Conservation (phyloP, 768 basidiomycete species). For the Termitomyces heimii region DNA sequence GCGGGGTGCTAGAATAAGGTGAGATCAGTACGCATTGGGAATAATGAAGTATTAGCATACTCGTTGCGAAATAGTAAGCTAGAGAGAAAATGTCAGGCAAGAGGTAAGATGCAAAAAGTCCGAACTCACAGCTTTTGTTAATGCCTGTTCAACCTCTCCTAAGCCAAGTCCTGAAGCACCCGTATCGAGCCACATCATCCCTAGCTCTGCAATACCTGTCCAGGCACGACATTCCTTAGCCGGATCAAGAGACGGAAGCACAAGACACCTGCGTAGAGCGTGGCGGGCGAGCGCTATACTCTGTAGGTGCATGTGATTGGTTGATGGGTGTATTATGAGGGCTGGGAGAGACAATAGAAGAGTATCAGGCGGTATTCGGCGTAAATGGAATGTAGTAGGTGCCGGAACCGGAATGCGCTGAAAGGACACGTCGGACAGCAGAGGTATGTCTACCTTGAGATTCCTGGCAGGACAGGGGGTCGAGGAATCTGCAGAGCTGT, state of each 20-base stretch:
- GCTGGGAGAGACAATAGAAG: constrained; percentile 60
- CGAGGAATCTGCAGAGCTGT: not conserved
- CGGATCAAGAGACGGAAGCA: constrained; percentile 41
- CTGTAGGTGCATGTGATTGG: constrained; percentile 45
- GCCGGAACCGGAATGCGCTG: not conserved
- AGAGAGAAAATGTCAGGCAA: not conserved
- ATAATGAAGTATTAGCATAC: constrained; percentile 23
- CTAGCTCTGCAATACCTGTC: constrained; percentile 64
- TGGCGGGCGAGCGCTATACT: constrained; percentile 52
- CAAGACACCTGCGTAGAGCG: constrained; percentile 52
- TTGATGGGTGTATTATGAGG: constrained; percentile 60
- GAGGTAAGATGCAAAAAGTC: not conserved
- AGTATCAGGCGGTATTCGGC: constrained; percentile 26
- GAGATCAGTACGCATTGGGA: not conserved
- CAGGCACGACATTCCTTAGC: constrained; percentile 67
- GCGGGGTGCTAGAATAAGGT: constrained; percentile 49
- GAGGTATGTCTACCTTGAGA: not conserved
- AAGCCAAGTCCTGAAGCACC: constrained; percentile 45
- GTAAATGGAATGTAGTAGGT: not conserved
- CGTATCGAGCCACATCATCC: constrained; percentile 43
- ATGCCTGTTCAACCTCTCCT: constrained; percentile 59
- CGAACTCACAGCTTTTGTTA: constrained; percentile 61
- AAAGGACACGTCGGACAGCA: not conserved
- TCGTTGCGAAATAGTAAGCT: constrained; percentile 56
- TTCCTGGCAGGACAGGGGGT: not conserved